Percentiles rank a stretch among this genome's conserved stretches.
phyloP scores from a whole-genome alignment of 805 yeast genomes.

The Zygosaccharomyces siamensis region DNA sequence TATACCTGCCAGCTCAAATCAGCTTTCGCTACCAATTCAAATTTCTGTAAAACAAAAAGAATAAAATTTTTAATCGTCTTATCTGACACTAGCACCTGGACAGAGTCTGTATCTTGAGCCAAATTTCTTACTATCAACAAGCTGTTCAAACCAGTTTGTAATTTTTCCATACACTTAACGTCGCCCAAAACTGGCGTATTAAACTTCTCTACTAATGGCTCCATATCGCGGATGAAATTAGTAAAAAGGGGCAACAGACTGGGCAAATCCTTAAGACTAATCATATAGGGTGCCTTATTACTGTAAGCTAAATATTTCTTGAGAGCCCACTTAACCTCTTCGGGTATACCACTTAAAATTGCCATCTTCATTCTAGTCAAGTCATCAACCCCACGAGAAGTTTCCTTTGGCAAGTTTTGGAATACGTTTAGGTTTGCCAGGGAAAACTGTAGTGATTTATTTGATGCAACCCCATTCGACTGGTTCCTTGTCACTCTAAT shows the following conservation, averaged over 20 bases:
- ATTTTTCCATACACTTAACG: slow-evolving; percentile 9
- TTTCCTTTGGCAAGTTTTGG: slow-evolving; percentile 32
- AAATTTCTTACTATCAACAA: slow-evolving; percentile 67
- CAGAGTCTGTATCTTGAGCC: slow-evolving; percentile 77
- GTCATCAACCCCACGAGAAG: slow-evolving; percentile 56
- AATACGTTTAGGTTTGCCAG: slow-evolving; percentile 31
- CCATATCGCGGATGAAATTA: slow-evolving; percentile 29
- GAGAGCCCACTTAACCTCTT: slow-evolving; percentile 71
- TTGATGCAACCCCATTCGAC: slow-evolving; percentile 25
- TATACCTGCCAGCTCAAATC: slow-evolving; percentile 26
- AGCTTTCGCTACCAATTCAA: slow-evolving; percentile 19
- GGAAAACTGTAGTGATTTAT: slow-evolving; percentile 28
- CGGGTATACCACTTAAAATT: slow-evolving; percentile 54
- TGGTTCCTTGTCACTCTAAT: slow-evolving; percentile 30
- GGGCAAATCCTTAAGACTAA: slow-evolving; percentile 43
- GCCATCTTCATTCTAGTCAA: slow-evolving; percentile 66
- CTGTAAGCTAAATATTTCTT: slow-evolving; percentile 38
- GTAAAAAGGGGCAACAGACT: slow-evolving; percentile 37
- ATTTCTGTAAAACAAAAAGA: slow-evolving; percentile 32
- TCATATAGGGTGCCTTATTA: slow-evolving; percentile 46
- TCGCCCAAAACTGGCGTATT: slow-evolving; percentile 23
- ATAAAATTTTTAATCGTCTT: slow-evolving; percentile 44
- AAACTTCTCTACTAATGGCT: slow-evolving; percentile 25
- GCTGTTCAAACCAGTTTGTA: slow-evolving; percentile 37
- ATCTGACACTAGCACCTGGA: slow-evolving; percentile 64